These are phyloP conservation scores for Fusarium lyarnte DNA, from an alignment of 2,329 filamentous ascomycete species.

Conservation along the genomic window DNA sequence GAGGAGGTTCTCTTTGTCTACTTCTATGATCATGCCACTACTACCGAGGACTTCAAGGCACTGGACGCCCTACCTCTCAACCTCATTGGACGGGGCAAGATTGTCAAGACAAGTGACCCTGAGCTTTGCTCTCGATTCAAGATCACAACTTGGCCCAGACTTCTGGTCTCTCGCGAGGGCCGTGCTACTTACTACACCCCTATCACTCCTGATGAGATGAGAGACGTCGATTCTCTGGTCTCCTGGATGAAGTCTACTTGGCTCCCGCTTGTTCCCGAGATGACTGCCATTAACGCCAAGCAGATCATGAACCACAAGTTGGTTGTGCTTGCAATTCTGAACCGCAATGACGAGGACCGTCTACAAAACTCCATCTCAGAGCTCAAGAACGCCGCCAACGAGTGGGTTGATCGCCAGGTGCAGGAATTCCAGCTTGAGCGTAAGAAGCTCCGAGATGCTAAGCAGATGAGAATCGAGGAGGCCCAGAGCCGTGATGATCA, in stretches of 20 bases:
- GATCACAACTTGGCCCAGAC: slow-evolving; percentile 95
- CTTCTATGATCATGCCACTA: slow-evolving; percentile 96
- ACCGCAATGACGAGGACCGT: slow-evolving; percentile 79
- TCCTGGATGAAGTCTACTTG: slow-evolving; percentile 97
- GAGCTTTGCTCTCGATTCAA: slow-evolving; percentile 84
- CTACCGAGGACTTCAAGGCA: slow-evolving; percentile 88
- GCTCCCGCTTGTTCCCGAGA: slow-evolving; percentile 93
- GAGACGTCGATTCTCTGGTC: slow-evolving; percentile 80
- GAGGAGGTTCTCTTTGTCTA: slow-evolving; percentile 98
- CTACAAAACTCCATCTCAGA: slow-evolving; percentile 84
- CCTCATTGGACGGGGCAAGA: slow-evolving; percentile 88
- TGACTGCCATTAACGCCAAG: slow-evolving; percentile 88
- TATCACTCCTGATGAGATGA: slow-evolving; percentile 89
- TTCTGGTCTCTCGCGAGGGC: slow-evolving; percentile 89
- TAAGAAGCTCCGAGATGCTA: slow-evolving; percentile 91
- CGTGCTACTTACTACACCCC: slow-evolving; percentile 90
- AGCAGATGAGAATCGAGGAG: slow-evolving; percentile 95
- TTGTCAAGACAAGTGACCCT: slow-evolving; percentile 89
- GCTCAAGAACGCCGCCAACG: slow-evolving; percentile 92
- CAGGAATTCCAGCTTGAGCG: slow-evolving; percentile 91
- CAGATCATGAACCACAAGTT: slow-evolving; percentile 96
- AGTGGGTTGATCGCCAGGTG: slow-evolving; percentile 98
- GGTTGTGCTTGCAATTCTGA: slow-evolving; percentile 92
- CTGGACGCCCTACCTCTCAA: slow-evolving; percentile 87
- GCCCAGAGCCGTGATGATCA: slow-evolving; percentile 93